Conservation (phyloP, 345 rosid species). For the Nephelium lappaceum region DNA sequence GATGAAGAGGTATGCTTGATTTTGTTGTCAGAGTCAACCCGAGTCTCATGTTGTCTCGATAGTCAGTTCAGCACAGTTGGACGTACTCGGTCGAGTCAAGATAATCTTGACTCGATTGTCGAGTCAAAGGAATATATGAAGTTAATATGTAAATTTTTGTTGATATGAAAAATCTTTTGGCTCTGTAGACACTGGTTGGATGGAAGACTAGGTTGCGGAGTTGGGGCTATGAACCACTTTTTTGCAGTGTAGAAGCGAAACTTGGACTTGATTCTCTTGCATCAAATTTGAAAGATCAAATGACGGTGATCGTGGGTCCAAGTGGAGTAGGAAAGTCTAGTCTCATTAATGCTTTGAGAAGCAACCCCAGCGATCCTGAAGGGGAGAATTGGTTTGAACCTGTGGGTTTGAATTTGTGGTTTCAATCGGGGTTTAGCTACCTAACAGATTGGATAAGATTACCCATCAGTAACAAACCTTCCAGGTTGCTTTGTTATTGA, state of each 20-base stretch:
- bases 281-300: conserved; percentile 63
- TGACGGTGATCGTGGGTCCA: conserved; percentile 94
- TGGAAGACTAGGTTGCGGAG: conserved; percentile 68
- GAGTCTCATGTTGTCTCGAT: neutral
- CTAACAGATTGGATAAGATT: too few relatives aligned
- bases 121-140: neutral
- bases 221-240: conserved; percentile 85
- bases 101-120: too few relatives aligned
- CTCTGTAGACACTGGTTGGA: conserved; percentile 52
- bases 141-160: too few relatives aligned
- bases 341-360: conserved; percentile 76
- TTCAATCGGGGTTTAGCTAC: too few relatives aligned
- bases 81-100: neutral
- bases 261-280: conserved; percentile 68
- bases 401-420: conserved; percentile 40
- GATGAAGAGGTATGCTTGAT: conserved; percentile 52
- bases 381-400: conserved; percentile 73
- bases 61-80: neutral
- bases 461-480: too few relatives aligned
- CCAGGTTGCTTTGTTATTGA: too few relatives aligned
- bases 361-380: conserved; percentile 35
- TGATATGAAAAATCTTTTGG: neutral
- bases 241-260: conserved; percentile 79
- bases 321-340: conserved; percentile 99
- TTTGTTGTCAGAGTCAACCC: neutral